These are phyloP conservation scores for Pythium brachiatum DNA, from an alignment of 352 stramenopile species.

Conservation along the genomic window DNA sequence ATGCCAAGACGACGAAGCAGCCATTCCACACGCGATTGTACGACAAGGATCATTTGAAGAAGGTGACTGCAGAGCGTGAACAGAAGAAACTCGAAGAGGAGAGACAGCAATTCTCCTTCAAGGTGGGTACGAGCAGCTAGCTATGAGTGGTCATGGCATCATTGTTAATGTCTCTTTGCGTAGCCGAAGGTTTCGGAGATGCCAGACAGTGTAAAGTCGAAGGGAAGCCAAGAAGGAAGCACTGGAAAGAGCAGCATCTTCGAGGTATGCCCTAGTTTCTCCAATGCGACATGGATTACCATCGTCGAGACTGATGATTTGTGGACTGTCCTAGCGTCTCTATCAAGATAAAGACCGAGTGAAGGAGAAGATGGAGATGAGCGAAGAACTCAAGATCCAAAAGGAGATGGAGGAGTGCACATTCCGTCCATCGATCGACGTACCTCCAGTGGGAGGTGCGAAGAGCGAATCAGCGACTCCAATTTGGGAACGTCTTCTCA, in stretches of 20 bases:
- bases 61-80: constrained; percentile 57
- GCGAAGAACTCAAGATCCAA: constrained; percentile 62
- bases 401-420: constrained; percentile 82
- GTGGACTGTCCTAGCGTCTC: constrained; percentile 45
- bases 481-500: constrained; percentile 74
- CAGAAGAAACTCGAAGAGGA: constrained; percentile 74
- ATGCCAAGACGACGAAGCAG: constrained; percentile 34
- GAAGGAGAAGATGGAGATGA: constrained; percentile 74
- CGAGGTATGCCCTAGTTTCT: constrained; percentile 38
- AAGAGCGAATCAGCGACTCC: constrained; percentile 41
- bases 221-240: constrained; percentile 53
- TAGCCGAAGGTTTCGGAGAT: constrained; percentile 58
- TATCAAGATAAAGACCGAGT: constrained; percentile 79
- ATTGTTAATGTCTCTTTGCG: constrained; percentile 3
- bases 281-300: constrained; percentile 15
- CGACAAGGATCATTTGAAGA: constrained; percentile 75
- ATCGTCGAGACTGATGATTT: neutral
- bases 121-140: constrained; percentile 35
- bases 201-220: constrained; percentile 56
- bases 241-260: constrained; percentile 74
- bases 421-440: constrained; percentile 68
- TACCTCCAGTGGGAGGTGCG: constrained; percentile 22
- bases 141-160: neutral
- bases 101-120: constrained; percentile 61
- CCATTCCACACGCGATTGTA: constrained; percentile 78